phyloP scores from a whole-genome alignment of 345 rosid species.

The Acer negundo region DNA sequence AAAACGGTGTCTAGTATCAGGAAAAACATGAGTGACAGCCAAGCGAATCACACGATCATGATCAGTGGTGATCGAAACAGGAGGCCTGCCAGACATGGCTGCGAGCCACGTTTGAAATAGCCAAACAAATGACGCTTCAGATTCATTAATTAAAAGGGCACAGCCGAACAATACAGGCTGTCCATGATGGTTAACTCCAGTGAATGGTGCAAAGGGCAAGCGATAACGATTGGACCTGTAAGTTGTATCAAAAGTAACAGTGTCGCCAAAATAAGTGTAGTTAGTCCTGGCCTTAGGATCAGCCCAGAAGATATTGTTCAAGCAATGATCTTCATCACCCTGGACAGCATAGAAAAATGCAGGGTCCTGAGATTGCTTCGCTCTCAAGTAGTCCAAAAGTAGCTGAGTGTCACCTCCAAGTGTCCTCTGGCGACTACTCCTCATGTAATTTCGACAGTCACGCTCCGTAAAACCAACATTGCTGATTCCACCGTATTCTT shows the following conservation, averaged over 20 bases:
- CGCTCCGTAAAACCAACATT: conserved; percentile 41
- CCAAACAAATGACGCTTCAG: conserved; percentile 44
- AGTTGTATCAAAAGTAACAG: conserved; percentile 38
- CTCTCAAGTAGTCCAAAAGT: conserved; percentile 43
- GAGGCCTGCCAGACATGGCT: conserved; percentile 36
- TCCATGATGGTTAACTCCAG: conserved; percentile 47
- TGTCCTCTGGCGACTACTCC: conserved; percentile 39
- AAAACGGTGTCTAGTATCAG: conserved; percentile 40
- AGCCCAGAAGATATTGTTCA: conserved; percentile 44
- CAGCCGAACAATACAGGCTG: conserved; percentile 49
- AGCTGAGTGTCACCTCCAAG: conserved; percentile 33
- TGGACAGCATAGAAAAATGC: conserved; percentile 42
- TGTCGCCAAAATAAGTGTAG: conserved; percentile 41
- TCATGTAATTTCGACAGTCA: conserved; percentile 41
- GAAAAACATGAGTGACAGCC: conserved; percentile 37
- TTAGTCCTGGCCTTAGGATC: conserved; percentile 37
- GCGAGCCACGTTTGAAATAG: conserved; percentile 40
- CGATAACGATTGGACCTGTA: conserved; percentile 39
- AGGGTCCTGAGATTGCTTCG: conserved; percentile 35
- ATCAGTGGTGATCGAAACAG: conserved; percentile 42
- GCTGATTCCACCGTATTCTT: conserved; percentile 39
- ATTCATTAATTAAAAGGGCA: conserved; percentile 38
- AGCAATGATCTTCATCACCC: conserved; percentile 29
- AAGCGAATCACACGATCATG: conserved; percentile 33
- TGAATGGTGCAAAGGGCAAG: conserved; percentile 48